Evolutionary conservation across 2,329 filamentous ascomycete species (phyloP), one percentile per base, ranked within the genome.

Genomic region (Diaporthe sp.): DNA sequence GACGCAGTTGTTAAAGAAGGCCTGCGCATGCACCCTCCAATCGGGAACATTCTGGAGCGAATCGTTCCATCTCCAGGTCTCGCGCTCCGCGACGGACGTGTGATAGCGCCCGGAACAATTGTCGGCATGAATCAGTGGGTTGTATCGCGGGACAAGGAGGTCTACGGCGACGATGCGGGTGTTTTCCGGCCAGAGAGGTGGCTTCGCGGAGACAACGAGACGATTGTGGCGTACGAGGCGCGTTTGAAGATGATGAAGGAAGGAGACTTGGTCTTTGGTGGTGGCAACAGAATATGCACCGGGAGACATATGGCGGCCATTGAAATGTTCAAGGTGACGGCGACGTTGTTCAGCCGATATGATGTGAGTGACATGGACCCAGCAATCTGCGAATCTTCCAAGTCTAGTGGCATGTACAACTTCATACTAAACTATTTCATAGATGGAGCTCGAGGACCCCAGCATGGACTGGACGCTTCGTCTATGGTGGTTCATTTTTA

Each of bases 291-390:
- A 15, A 25, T 68, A 37, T 68, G 62, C 46, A 53, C 62, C 0
- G 62, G 62, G 6, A 51, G 46, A 10, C 7, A 51, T 5, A 68
- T 68, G 62, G 62, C 62, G 3, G 28, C 58, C 6, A 22, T 68
- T 12, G 74, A 75, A 53, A 49, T 75, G 57, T 75, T 57, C 53
- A 75, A 75, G 61, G 25, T 75, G 17, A 60, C 72, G 10, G 74
- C 74, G 25, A 75, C 74, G 37, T 19, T 75, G 34, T 75, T 73
- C 53, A 70, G 53, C 37, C 42, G 28, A 5, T 75, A 60, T 61
- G 61, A 75, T 55, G 74, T 75, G 28, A 70, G 74, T 75, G 6
- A 34, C 7, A 15, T 22, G 10, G 25, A 2, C 28, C 42, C 62
- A 8, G 22, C 6, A 51, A 7, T 28, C 19, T 46, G 39, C n/a